phyloP scores from a whole-genome alignment of 768 basidiomycete species.

The Leccinum fibrillosum region DNA sequence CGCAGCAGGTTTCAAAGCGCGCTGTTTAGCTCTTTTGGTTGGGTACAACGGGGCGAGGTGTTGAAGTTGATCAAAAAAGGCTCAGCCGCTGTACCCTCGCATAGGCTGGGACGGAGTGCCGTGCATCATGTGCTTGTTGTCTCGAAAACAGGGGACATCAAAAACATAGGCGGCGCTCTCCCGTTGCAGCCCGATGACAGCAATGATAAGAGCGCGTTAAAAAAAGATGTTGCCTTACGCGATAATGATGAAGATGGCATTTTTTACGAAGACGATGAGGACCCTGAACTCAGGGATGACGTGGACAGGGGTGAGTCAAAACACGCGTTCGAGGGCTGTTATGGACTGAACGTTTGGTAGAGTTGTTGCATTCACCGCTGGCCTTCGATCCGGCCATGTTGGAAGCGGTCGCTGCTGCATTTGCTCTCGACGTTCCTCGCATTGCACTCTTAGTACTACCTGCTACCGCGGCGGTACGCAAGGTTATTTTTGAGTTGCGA shows the following conservation, averaged over 20 bases:
- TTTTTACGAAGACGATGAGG: slow-evolving; percentile 25
- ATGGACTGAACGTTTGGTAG: slow-evolving; percentile 31
- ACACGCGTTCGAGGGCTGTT: neutral
- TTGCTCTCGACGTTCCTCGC: slow-evolving; percentile 71
- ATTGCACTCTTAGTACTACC: slow-evolving; percentile 68
- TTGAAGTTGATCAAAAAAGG: slow-evolving; percentile 24
- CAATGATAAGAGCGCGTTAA: neutral
- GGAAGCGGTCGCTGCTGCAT: slow-evolving; percentile 66
- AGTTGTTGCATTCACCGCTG: slow-evolving; percentile 43
- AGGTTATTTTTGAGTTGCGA: slow-evolving; percentile 62
- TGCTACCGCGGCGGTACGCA: slow-evolving; percentile 55
- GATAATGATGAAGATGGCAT: slow-evolving; percentile 14
- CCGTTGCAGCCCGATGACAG: slow-evolving; percentile 2
- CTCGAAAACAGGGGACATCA: slow-evolving; percentile 46
- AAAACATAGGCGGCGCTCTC: slow-evolving; percentile 52
- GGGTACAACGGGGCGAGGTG: slow-evolving; percentile 47
- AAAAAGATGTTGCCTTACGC: neutral
- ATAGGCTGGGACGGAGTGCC: slow-evolving; percentile 27
- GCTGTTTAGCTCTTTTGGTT: slow-evolving; percentile 54
- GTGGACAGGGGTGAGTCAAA: slow-evolving; percentile 22
- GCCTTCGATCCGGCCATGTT: slow-evolving; percentile 54
- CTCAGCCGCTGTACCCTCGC: slow-evolving; percentile 26
- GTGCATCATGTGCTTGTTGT: slow-evolving; percentile 62
- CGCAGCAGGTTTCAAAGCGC: slow-evolving; percentile 39
- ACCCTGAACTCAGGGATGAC: slow-evolving; percentile 14